Percentiles rank a stretch among this genome's conserved stretches.
phyloP scores from a whole-genome alignment of 2,329 filamentous ascomycete genomes.

The Ophiocordyceps unilateralis region DNA sequence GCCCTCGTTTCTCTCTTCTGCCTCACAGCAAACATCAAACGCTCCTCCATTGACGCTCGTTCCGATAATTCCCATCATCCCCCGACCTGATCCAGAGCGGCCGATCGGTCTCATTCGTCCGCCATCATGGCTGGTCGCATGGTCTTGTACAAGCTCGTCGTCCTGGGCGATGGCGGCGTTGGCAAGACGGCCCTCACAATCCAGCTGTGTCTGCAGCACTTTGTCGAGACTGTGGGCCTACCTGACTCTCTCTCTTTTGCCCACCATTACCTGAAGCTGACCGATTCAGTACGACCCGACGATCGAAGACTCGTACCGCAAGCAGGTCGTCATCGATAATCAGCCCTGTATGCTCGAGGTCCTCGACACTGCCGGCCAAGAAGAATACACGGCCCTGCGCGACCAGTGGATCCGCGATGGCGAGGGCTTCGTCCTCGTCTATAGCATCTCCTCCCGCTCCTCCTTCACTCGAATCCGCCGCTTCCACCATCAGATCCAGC shows the following conservation, averaged over 20 bases:
- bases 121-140: constrained; percentile 69
- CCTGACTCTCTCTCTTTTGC: not conserved
- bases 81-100: not conserved
- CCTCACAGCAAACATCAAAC: not conserved
- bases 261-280: not conserved
- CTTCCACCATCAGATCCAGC: constrained; percentile 92
- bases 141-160: constrained; percentile 92
- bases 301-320: constrained; percentile 76
- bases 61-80: not conserved
- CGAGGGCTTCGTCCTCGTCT: constrained; percentile 93
- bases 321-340: constrained; percentile 82
- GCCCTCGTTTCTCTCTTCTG: not conserved
- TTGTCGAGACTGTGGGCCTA: constrained; percentile 68
- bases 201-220: constrained; percentile 94
- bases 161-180: constrained; percentile 84
- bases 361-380: constrained; percentile 91
- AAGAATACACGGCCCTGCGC: constrained; percentile 98
- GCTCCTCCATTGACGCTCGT: not conserved
- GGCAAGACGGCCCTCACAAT: constrained; percentile 90
- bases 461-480: constrained; percentile 90
- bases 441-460: constrained; percentile 92
- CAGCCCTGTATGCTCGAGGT: constrained; percentile 97
- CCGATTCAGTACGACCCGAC: constrained; percentile 58
- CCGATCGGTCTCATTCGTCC: not conserved
- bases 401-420: constrained; percentile 99